Conservation (phyloP, 495 filamentous ascomycete species). For the Usnea hakonensis region DNA sequence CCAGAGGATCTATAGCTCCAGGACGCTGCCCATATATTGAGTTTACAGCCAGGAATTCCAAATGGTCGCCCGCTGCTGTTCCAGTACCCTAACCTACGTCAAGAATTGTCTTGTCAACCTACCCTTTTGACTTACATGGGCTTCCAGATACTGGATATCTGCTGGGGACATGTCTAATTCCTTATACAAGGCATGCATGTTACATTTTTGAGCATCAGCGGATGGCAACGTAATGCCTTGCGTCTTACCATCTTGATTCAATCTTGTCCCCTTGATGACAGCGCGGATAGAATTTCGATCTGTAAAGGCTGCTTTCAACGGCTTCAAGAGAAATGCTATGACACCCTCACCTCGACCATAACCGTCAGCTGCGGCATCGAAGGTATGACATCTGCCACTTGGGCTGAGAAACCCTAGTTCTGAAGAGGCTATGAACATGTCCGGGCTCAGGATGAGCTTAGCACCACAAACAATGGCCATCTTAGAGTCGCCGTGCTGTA, state of each 20-base stretch:
- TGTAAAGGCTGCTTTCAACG: constrained; percentile 30
- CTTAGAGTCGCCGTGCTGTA: constrained; percentile 42
- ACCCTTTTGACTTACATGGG: constrained; percentile 5
- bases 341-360: constrained; percentile 42
- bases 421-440: constrained; percentile 46
- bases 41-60: constrained; percentile 36
- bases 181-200: constrained; percentile 47
- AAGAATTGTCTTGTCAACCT: constrained; percentile 34
- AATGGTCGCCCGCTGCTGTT: constrained; percentile 42
- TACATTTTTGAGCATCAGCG: constrained; percentile 33
- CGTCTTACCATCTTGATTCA: constrained; percentile 53
- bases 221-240: constrained; percentile 36
- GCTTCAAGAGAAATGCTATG: constrained; percentile 37
- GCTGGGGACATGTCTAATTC: constrained; percentile 36
- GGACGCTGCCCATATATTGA: constrained; percentile 24
- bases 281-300: constrained; percentile 39
- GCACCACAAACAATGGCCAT: constrained; percentile 50
- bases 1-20: neutral
- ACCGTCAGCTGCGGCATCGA: constrained; percentile 35
- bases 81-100: constrained; percentile 46
- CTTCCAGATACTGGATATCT: constrained; percentile 30
- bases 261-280: constrained; percentile 36
- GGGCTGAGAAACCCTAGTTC: constrained; percentile 25
- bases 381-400: constrained; percentile 35
- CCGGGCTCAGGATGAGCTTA: constrained; percentile 50